A percentile compares a stretch with the other conserved stretches of the same genome.
Conservation (phyloP, 768 basidiomycete genomes). For the Russula sp. region DNA sequence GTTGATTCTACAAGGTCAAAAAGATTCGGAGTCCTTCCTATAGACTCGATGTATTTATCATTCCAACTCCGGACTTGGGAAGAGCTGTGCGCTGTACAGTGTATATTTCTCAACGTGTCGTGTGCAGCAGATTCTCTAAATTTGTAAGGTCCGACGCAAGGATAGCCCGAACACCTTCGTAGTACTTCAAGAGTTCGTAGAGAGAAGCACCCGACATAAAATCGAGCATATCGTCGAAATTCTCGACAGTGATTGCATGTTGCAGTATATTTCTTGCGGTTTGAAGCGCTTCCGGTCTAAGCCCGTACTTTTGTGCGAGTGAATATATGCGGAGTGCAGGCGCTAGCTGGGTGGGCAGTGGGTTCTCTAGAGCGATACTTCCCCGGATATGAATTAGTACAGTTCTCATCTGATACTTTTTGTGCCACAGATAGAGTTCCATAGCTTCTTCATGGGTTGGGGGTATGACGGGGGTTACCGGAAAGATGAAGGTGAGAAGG, state of each 20-base stretch:
- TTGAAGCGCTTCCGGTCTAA: not conserved
- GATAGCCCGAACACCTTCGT: not conserved
- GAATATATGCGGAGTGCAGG: not conserved
- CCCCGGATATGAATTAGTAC: not conserved
- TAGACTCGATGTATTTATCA: constrained; percentile 5
- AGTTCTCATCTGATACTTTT: not conserved
- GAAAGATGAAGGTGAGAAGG: not conserved
- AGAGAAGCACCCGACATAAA: not conserved
- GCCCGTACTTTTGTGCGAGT: not conserved
- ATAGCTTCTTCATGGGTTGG: not conserved
- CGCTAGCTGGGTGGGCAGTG: not conserved
- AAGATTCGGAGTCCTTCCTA: not conserved
- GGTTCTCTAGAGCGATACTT: not conserved
- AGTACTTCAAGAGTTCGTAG: constrained; percentile 16
- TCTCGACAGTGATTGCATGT: not conserved
- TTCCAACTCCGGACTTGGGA: constrained; percentile 1
- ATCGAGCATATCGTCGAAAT: not conserved
- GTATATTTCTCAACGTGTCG: not conserved
- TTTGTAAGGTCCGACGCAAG: not conserved
- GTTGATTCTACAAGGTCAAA: constrained; percentile 12
- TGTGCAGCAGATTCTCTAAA: not conserved
- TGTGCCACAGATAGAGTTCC: not conserved
- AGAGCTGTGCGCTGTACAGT: not conserved
- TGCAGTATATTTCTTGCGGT: not conserved
- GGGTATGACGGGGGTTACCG: not conserved